phyloP scores from a whole-genome alignment of 2,329 filamentous ascomycete species.

The Colletotrichum theobromicola region DNA sequence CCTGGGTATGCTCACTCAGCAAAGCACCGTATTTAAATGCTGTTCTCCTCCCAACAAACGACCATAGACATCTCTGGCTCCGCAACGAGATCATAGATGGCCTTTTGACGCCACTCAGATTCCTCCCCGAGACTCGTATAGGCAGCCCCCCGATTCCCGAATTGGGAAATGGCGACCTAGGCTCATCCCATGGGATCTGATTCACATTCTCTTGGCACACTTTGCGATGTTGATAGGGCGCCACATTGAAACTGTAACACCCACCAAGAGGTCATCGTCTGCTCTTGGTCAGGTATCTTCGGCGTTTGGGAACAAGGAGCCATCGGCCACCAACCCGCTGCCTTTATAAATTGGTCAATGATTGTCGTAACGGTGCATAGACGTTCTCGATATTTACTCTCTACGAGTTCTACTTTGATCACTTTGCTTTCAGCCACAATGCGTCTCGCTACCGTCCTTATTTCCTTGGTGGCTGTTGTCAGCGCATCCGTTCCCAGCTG shows the following conservation, averaged over 20 bases:
- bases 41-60: background rate
- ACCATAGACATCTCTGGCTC: background rate
- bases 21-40: background rate
- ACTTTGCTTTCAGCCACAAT: background rate
- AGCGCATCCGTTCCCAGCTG: background rate
- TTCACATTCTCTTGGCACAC: background rate
- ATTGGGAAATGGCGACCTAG: background rate
- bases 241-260: background rate
- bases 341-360: background rate
- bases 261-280: background rate
- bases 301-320: background rate
- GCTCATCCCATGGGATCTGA: background rate
- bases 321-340: background rate
- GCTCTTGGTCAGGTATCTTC: background rate
- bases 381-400: background rate
- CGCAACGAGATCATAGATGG: accelerated
- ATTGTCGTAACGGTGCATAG: accelerated
- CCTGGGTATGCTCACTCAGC: background rate
- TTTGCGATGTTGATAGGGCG: background rate
- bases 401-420: accelerated
- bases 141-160: background rate
- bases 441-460: background rate
- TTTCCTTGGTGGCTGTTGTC: background rate
- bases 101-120: background rate
- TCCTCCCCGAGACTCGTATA: background rate